These are phyloP conservation scores for Tephrocybe sp. DNA, from an alignment of 768 basidiomycete genomes.

Conservation along the genomic window DNA sequence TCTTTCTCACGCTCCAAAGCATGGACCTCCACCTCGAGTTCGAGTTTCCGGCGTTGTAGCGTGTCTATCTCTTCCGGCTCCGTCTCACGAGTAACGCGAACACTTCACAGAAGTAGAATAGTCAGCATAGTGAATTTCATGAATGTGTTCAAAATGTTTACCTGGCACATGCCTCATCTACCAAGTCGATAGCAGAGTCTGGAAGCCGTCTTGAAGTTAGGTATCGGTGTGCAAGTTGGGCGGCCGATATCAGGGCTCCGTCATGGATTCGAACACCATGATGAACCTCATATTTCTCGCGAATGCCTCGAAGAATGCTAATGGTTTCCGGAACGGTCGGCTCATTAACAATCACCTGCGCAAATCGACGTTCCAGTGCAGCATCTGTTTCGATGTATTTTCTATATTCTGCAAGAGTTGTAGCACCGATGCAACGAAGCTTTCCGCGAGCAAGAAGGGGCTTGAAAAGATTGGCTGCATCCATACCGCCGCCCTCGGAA, in stretches of 20 bases:
- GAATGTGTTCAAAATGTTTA: constrained; percentile 27
- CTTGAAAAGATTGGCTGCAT: constrained; percentile 90
- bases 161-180: constrained; percentile 92
- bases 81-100: constrained; percentile 91
- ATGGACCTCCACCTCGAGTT: constrained; percentile 93
- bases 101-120: constrained; percentile 37
- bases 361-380: constrained; percentile 88
- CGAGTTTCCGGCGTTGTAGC: constrained; percentile 82
- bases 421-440: constrained; percentile 77
- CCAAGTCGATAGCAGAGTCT: constrained; percentile 86
- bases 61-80: constrained; percentile 92
- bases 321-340: constrained; percentile 88
- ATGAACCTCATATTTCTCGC: constrained; percentile 91
- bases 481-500: constrained; percentile 85
- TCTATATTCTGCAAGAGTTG: constrained; percentile 88
- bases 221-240: constrained; percentile 91
- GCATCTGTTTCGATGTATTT: constrained; percentile 94
- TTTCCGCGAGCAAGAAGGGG: constrained; percentile 88
- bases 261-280: constrained; percentile 90
- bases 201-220: constrained; percentile 78
- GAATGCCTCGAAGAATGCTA: constrained; percentile 89
- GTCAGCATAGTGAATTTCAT: neutral
- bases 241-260: constrained; percentile 83
- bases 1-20: constrained; percentile 94
- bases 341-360: constrained; percentile 92